Percentiles rank a stretch among this genome's conserved stretches.
phyloP scores from a whole-genome alignment of 768 basidiomycete species.

The Collybia nuda region DNA sequence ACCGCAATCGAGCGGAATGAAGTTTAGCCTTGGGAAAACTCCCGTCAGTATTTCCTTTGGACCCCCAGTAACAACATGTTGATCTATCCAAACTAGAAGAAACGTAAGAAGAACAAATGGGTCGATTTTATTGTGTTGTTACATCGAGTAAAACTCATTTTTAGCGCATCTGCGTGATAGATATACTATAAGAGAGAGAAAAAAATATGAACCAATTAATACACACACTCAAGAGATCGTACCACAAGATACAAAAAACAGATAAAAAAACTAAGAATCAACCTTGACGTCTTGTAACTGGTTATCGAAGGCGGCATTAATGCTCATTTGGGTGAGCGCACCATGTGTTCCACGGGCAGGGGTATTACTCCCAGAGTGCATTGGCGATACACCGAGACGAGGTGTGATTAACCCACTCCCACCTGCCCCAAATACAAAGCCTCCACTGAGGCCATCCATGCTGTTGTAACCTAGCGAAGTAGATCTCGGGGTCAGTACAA shows the following conservation, averaged over 20 bases:
- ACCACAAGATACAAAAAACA: constrained; percentile 1
- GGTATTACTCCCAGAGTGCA: constrained; percentile 55
- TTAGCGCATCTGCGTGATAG: neutral
- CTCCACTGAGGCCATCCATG: constrained; percentile 81
- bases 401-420: constrained; percentile 86
- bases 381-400: constrained; percentile 56
- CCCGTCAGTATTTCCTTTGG: too few relatives aligned
- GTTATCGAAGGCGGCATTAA: constrained; percentile 45
- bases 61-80: too few relatives aligned
- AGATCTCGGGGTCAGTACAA: constrained; percentile 2
- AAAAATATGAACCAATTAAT: too few relatives aligned
- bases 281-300: constrained; percentile 31
- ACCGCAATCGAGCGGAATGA: too few relatives aligned
- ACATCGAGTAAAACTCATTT: neutral
- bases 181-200: too few relatives aligned
- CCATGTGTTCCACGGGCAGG: constrained; percentile 28
- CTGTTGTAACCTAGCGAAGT: constrained; percentile 66
- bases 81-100: too few relatives aligned
- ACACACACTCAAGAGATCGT: neutral
- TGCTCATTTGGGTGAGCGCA: constrained; percentile 41
- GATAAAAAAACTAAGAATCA: constrained; percentile 30
- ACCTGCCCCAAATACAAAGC: constrained; percentile 82
- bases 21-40: too few relatives aligned
- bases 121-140: neutral
- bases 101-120: too few relatives aligned